Percentiles rank a stretch among this genome's conserved stretches.
Conservation (phyloP, 805 yeast species). For the Pichia paraexigua region DNA sequence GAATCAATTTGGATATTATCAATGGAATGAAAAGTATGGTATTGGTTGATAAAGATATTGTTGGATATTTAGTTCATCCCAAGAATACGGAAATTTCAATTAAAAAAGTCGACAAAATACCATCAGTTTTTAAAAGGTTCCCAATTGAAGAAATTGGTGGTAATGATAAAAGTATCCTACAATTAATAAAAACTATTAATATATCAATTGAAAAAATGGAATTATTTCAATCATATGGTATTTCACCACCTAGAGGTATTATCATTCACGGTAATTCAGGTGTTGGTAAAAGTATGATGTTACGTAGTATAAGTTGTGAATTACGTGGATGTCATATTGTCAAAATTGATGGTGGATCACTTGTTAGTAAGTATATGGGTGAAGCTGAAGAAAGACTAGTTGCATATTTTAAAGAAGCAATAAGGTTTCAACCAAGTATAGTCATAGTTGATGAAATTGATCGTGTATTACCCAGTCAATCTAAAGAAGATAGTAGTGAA, state of each 20-base stretch:
- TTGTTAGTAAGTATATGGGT: conserved; percentile 87
- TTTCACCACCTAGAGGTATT: conserved; percentile 88
- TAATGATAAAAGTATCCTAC: conserved; percentile 49
- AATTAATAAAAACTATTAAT: conserved; percentile 59
- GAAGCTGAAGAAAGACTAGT: conserved; percentile 87
- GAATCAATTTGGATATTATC: conserved; percentile 9
- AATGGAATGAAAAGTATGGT: conserved; percentile 25
- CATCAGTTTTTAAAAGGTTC: conserved; percentile 32
- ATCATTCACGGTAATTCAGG: conserved; percentile 97
- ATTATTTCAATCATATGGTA: conserved; percentile 75
- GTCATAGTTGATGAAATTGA: conserved; percentile 91
- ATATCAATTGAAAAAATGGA: conserved; percentile 75
- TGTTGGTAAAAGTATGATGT: conserved; percentile 87
- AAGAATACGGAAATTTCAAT: conserved; percentile 28
- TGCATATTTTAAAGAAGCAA: conserved; percentile 77
- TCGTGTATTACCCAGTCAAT: conserved; percentile 76
- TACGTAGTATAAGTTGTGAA: conserved; percentile 74
- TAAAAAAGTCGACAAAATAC: conserved; percentile 29
- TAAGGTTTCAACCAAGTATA: conserved; percentile 76
- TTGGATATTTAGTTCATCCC: conserved; percentile 24
- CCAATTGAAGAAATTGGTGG: conserved; percentile 61
- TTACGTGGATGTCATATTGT: conserved; percentile 69
- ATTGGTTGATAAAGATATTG: conserved; percentile 7
- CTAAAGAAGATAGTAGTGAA: conserved; percentile 74
- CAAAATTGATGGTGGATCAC: conserved; percentile 82